Conservation (phyloP, 1,284 basidiomycete species). For the Ganoderma sinense region DNA sequence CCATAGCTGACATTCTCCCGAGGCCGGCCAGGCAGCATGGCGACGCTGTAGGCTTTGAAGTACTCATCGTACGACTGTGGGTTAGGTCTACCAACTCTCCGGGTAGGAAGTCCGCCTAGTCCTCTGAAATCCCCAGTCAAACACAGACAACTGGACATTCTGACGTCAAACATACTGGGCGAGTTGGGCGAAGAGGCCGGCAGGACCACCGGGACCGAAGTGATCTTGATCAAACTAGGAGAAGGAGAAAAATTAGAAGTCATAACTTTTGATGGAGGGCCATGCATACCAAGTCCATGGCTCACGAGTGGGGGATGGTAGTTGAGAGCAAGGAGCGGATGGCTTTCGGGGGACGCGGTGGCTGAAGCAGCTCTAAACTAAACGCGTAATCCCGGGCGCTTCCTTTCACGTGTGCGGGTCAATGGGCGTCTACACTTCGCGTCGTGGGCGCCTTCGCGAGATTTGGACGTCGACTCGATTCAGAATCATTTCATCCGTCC, state of each 20-base stretch:
- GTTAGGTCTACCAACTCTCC: conserved; percentile 54
- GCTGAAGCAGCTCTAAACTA: conserved; percentile 7
- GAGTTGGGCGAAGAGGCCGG: conserved; percentile 64
- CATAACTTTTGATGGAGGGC: neutral
- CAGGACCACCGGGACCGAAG: conserved; percentile 53
- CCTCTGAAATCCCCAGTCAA: conserved; percentile 47
- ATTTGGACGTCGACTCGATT: conserved; percentile 16
- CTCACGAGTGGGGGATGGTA: conserved; percentile 19
- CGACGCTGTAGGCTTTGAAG: conserved; percentile 86
- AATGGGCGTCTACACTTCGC: conserved; percentile 22
- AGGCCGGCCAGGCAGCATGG: conserved; percentile 84
- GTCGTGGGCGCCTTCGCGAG: conserved; percentile 19
- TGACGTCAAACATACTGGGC: conserved; percentile 53
- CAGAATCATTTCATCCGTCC: conserved; percentile 19
- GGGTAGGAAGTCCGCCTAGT: conserved; percentile 57
- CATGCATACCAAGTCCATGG: conserved; percentile 69
- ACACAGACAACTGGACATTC: neutral
- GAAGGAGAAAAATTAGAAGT: conserved; percentile 47
- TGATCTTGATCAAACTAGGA: conserved; percentile 62
- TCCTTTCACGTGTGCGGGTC: conserved; percentile 25
- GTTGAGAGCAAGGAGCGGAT: conserved; percentile 16
- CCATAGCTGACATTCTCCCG: conserved; percentile 92
- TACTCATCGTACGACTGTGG: conserved; percentile 82
- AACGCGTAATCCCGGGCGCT: conserved; percentile 33
- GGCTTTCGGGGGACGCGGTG: conserved; percentile 15